These are phyloP conservation scores for Juglanconis juglandina DNA, from an alignment of 2,329 filamentous ascomycete genomes.

Conservation along the genomic window DNA sequence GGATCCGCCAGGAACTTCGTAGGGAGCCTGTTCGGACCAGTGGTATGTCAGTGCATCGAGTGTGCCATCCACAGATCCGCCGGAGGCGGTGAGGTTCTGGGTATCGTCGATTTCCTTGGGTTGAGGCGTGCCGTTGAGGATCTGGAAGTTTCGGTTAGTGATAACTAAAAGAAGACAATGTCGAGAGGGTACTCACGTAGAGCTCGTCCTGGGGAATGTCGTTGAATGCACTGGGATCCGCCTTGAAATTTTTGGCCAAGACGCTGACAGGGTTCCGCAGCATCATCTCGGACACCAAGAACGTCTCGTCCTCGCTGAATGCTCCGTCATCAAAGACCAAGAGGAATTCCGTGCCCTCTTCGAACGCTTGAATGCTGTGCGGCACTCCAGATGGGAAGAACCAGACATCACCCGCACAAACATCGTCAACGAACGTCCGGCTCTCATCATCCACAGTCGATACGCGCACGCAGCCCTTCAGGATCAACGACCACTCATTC, in stretches of 20 bases:
- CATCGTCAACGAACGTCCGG: constrained; percentile 43
- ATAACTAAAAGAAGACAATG: no score
- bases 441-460: constrained; percentile 51
- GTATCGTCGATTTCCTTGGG: constrained; percentile 39
- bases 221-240: constrained; percentile 44
- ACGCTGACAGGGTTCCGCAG: constrained; percentile 49
- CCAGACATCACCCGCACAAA: constrained; percentile 51
- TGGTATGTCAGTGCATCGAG: constrained; percentile 45
- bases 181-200: constrained; percentile 31
- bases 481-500: constrained; percentile 49
- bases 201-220: constrained; percentile 44
- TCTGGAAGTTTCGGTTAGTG: constrained; percentile 24
- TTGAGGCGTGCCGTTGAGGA: constrained; percentile 49
- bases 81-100: constrained; percentile 45
- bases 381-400: constrained; percentile 50
- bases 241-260: constrained; percentile 52
- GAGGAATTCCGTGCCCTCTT: constrained; percentile 55
- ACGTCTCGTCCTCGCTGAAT: constrained; percentile 59
- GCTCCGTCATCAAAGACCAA: constrained; percentile 57
- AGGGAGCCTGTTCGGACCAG: constrained; percentile 48
- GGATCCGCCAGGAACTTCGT: constrained; percentile 50
- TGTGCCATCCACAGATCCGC: constrained; percentile 37
- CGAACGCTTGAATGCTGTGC: constrained; percentile 53
- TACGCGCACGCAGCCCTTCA: constrained; percentile 51
- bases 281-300: constrained; percentile 53